Evolutionary conservation across 2,329 filamentous ascomycete genomes (phyloP), one percentile per base, ranked within the genome.

Genomic region (Neofusicoccum kwambonambiense): DNA sequence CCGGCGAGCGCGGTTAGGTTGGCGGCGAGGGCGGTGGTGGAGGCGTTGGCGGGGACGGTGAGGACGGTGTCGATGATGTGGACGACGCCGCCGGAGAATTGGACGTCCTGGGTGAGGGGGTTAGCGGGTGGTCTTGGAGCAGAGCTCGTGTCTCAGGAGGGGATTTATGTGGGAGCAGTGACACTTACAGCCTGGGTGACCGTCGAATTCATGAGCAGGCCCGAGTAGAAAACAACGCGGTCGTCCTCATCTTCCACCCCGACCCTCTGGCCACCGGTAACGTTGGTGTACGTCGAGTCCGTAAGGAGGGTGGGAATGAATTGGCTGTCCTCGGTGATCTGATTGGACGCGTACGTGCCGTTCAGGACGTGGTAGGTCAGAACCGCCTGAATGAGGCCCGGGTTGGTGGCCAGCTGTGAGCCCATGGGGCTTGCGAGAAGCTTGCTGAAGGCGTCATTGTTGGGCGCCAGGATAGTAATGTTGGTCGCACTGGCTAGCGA

Each of bases 251-350:
- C 66, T n/a, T 77, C 69, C 4, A 79, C 79, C 66, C 85, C 78
- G 3, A 89, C 81, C 9, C 84, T 79, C 72, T 89, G 87, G 1
- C 86, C 86, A 39, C 82, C 84, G 3, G 84, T 86, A 11, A 89
- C 81, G 64, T 87, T 87, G 68, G 83, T 78, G 71, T 83, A 89
- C 0, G 78, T 76, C 22, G 77, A 58, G 67, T 86, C 81, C 17
- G 76, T 83, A 62, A 89, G 76, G 7, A 83, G 72, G 2, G 82
- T 83, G 13, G 79, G 79, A 1, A 81, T 70, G 69, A 86, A 85
- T 9, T n/a, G n/a, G 12, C 9, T 27, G 49, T 72, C 76, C 35
- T 76, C 75, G 4, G 73, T 77, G 64, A 81, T 75, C 3, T 75
- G 71, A 4, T 68, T 69, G 0, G 79, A 72, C 3, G 65, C 69